phyloP scores from a whole-genome alignment of 2,329 filamentous ascomycete genomes.

The Cryphonectria nitschkei region DNA sequence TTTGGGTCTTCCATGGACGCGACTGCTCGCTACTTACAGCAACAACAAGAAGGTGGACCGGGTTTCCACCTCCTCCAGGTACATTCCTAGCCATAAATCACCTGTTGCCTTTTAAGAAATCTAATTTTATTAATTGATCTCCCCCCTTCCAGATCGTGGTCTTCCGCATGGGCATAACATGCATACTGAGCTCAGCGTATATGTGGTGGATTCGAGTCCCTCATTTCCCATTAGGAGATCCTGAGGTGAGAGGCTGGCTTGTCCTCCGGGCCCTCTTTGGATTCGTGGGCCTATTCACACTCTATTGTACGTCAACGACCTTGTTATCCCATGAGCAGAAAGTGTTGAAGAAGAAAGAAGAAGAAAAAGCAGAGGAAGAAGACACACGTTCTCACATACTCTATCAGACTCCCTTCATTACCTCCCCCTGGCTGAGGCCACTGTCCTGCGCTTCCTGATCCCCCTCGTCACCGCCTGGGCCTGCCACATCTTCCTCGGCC shows the following conservation, averaged over 20 bases:
- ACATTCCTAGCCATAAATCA: background rate
- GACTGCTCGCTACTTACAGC: conserved; percentile 25
- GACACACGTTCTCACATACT: background rate
- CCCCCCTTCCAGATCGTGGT: conserved; percentile 17
- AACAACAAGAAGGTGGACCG: conserved; percentile 15
- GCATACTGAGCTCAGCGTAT: conserved; percentile 19
- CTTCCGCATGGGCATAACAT: conserved; percentile 26
- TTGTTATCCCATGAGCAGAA: too few relatives aligned
- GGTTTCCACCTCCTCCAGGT: conserved; percentile 27
- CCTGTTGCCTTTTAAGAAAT: too few relatives aligned
- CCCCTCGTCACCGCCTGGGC: conserved; percentile 70
- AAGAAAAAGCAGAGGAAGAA: too few relatives aligned
- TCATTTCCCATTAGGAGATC: conserved; percentile 25
- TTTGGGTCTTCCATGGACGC: conserved; percentile 28
- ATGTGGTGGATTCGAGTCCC: conserved; percentile 28
- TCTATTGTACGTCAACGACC: conserved; percentile 21
- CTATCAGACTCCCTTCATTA: conserved; percentile 59
- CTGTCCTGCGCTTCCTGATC: conserved; percentile 77
- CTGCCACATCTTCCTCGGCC: conserved; percentile 64
- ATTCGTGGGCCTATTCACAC: conserved; percentile 26
- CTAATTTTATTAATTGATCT: background rate
- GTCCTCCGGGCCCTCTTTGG: conserved; percentile 26
- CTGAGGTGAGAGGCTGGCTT: conserved; percentile 25
- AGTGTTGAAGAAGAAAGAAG: too few relatives aligned
- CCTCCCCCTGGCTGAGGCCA: conserved; percentile 76